Evolutionary conservation across 768 basidiomycete genomes (phyloP), one percentile per base, ranked within the genome.

Genomic region (Pisolithus marmoratus): DNA sequence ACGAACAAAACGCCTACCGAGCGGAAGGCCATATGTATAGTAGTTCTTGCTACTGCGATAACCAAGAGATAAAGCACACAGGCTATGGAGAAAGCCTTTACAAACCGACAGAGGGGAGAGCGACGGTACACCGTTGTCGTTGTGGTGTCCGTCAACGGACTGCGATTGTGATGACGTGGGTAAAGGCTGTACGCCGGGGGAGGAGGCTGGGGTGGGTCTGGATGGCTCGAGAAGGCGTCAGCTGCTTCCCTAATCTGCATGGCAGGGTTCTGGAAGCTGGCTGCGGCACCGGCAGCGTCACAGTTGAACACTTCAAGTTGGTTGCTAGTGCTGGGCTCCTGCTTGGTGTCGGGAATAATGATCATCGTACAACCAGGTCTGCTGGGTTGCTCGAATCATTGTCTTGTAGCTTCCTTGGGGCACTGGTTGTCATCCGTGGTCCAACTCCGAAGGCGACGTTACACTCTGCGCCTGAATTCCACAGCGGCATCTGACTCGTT

Each of bases 51-150:
- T 31, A 49, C 26, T 2, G 29, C 9, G 5, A 43, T 5, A 8
- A 62, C 2, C 2, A 41, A 38, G 22, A 62, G 23, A 29, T 58
- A 64, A 24, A 58, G 20, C 47, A 59, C 4, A 47, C 54, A 3
- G 0, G 56, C 59, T 5, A 54, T 0, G 7, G 42, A 51, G 22
- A 59, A 57, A 2, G 55, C 60, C 6, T 48, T 51, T 40, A 52
- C 54, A 17, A 64, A 63, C 9, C 62, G 23, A 19, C 36, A 43
- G 17, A 19, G 3, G 8, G 56, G 22, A 14, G 59, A 54, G 20
- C 17, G 47, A 24, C 38, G 57, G 24, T 40, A 17, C 20, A 12
- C 9, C 4, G 20, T 22, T 24, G 41, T 12, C 11, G 19, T 12
- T 8, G 41, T 23, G n/a, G 41, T 5, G 23, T 22, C 22, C 22